These are phyloP conservation scores for Wickerhamiella occidentalis DNA, from an alignment of 805 yeast species.

Conservation along the genomic window DNA sequence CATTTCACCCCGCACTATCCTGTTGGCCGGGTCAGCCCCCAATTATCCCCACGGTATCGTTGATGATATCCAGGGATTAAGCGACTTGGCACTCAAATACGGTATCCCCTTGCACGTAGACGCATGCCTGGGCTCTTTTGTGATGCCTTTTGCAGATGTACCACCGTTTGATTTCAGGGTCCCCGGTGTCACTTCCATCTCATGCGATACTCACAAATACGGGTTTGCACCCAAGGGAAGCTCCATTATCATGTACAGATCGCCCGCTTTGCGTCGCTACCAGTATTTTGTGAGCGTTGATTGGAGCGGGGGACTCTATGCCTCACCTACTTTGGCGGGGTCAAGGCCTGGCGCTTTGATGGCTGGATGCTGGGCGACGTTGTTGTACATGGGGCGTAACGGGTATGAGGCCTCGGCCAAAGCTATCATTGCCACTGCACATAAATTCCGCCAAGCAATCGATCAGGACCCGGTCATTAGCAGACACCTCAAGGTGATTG, in stretches of 20 bases:
- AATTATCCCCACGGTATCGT: conserved; percentile 94
- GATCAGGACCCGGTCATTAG: conserved; percentile 43
- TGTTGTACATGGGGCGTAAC: conserved; percentile 67
- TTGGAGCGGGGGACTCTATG: conserved; percentile 94
- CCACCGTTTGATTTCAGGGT: conserved; percentile 74
- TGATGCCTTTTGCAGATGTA: conserved; percentile 52
- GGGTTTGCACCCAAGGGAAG: conserved; percentile 98
- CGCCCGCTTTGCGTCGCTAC: conserved; percentile 49
- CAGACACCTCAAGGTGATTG: conserved; percentile 38
- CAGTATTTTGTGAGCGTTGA: conserved; percentile 76
- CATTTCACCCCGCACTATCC: conserved; percentile 67
- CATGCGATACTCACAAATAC: conserved; percentile 98
- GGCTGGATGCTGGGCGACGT: conserved; percentile 98
- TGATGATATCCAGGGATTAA: conserved; percentile 70
- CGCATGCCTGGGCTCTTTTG: conserved; percentile 88
- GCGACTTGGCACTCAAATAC: conserved; percentile 50
- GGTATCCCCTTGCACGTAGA: conserved; percentile 89
- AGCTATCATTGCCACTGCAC: conserved; percentile 56
- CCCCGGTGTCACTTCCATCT: conserved; percentile 86
- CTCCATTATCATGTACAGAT: conserved; percentile 80
- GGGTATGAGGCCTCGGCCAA: conserved; percentile 62
- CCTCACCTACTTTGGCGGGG: conserved; percentile 94
- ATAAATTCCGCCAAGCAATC: conserved; percentile 37
- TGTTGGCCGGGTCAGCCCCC: conserved; percentile 89
- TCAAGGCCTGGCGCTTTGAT: conserved; percentile 93